A percentile compares a stretch with the other conserved stretches of the same genome.
Conservation (phyloP, 2,329 filamentous ascomycete species). For the Pseudonectria buxi region DNA sequence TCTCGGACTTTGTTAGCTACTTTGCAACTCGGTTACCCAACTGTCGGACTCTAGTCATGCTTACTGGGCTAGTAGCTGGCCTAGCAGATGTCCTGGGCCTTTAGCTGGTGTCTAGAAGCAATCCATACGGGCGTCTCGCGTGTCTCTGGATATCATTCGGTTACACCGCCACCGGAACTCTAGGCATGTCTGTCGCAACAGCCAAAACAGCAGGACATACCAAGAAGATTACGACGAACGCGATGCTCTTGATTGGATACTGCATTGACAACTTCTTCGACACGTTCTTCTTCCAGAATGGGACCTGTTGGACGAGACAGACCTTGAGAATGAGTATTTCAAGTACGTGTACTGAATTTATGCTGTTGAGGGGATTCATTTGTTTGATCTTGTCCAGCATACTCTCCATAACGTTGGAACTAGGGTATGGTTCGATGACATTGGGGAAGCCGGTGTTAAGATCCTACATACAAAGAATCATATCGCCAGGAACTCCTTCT, state of each 20-base stretch:
- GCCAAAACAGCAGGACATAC: constrained; percentile 32
- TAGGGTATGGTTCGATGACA: no score
- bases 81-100: constrained; percentile 9
- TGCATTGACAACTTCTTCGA: constrained; percentile 33
- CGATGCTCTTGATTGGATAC: constrained; percentile 40
- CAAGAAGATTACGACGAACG: constrained; percentile 36
- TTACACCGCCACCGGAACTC: constrained; percentile 20
- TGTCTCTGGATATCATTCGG: constrained; percentile 23
- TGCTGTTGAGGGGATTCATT: no score
- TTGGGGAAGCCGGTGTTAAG: no score
- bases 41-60: constrained; percentile 10
- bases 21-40: constrained; percentile 8
- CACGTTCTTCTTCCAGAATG: constrained; percentile 30
- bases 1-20: constrained; percentile 5
- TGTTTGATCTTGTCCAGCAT: no score
- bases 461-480: no score
- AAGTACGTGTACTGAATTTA: constrained; percentile 9
- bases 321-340: constrained; percentile 12
- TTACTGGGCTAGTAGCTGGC: constrained; percentile 6
- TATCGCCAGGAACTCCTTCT: no score
- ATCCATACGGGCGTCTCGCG: constrained; percentile 14
- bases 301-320: constrained; percentile 10
- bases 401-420: no score
- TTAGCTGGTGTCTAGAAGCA: constrained; percentile 6
- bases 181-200: constrained; percentile 19